Percentiles rank a stretch among this genome's conserved stretches.
Evolutionary conservation across 805 yeast species (phyloP).

Genomic region (Saccharomycopsis guyanensis): DNA sequence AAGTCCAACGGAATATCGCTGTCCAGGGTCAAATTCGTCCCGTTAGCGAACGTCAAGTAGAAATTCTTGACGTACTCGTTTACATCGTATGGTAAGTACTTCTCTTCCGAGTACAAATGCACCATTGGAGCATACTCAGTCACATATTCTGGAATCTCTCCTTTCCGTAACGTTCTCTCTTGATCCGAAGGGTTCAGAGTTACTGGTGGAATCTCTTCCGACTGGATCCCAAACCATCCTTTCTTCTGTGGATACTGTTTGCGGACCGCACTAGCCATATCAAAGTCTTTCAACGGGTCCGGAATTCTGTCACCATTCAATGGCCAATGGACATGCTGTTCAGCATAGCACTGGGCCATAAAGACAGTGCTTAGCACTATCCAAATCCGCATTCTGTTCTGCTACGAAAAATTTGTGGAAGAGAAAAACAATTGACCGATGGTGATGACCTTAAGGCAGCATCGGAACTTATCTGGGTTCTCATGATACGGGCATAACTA

Average conservation of each 20-base stretch:
- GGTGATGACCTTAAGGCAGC: no score
- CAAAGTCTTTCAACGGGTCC: conserved; percentile 14
- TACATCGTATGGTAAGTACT: conserved; percentile 77
- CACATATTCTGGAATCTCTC: conserved; percentile 59
- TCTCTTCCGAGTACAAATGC: conserved; percentile 82
- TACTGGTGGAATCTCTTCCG: conserved; percentile 31
- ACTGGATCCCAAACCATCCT: neutral
- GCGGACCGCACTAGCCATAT: conserved; percentile 5
- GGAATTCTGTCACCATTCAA: conserved; percentile 1
- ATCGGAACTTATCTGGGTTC: no score
- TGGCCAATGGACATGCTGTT: no score
- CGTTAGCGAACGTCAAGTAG: conserved; percentile 45
- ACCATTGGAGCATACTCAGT: conserved; percentile 68
- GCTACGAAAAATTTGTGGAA: no score
- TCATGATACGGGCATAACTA: no score
- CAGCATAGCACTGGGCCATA: no score
- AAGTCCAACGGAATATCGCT: conserved; percentile 27
- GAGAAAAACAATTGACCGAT: no score
- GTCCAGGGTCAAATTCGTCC: conserved; percentile 31
- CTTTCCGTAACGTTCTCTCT: conserved; percentile 37
- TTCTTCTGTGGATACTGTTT: neutral
- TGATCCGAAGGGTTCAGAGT: conserved; percentile 26
- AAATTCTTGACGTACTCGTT: conserved; percentile 61
- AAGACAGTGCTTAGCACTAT: no score
- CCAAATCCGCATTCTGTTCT: no score